Evolutionary conservation across 2,329 filamentous ascomycete species (phyloP), one percentile per base, ranked within the genome.

Genomic region (Aspergillus candidus): DNA sequence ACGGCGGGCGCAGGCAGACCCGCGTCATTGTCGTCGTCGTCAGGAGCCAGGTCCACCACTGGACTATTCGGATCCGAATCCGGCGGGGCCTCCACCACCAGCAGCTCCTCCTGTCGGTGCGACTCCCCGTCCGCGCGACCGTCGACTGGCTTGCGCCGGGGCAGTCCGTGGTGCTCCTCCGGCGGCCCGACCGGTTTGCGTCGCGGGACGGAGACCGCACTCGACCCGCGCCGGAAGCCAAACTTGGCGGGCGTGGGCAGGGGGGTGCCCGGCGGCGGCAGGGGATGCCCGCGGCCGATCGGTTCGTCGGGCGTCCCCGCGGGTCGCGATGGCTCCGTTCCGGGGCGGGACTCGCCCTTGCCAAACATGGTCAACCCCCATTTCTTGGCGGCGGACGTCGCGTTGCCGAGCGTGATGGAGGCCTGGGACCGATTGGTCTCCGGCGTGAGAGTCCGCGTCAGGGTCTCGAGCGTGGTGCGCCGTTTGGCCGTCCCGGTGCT

Each of bases 211-310:
- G 72, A 72, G 46, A 73, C 77, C 12, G 76, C 71, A 38, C 75
- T 77, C 35, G 22, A 27, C 7, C 22, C 22, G 22, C 77, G 76
- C 57, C 78, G 80, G 6, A 78, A 57, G 4, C 55, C 75, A 45
- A 72, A 77, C 42, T 74, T 78, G 31, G 82, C 79, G 1, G 83
- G 84, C 34, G 74, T 79, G 2, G 89, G 88, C 1, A 94, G 73
- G 3, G 89, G 88, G 35, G 78, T 82, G 2, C 88, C 89, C 2
- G 85, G 86, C 7, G 88, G 88, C 37, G 88, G 88, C 13, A 94
- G 71, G 1, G 88, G 88, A 54, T 85, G 83, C 0, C 88, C 88
- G 32, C 88, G 78, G 1, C 89, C 89, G 72, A 94, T 88, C 2
- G 88, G 88, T 55, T 87, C 79, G 51, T 68, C 77, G 52, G 67